phyloP scores from a whole-genome alignment of 2,329 filamentous ascomycete species.

The Sporothrix schenckii region DNA sequence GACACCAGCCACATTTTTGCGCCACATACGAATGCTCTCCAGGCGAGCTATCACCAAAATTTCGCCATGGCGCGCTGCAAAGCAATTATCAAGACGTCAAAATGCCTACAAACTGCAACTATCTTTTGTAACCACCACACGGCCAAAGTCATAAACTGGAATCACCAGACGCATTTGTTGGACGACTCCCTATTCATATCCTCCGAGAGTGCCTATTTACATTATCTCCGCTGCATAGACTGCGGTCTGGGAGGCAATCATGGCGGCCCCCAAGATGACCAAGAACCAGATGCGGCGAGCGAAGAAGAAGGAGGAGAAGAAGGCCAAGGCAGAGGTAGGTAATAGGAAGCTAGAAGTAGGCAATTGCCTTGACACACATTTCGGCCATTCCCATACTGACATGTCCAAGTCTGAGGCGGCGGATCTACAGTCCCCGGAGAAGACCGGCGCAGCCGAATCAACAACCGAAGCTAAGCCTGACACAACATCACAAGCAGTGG shows the following conservation, averaged over 20 bases:
- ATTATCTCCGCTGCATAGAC: conserved; percentile 4
- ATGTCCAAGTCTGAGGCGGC: neutral
- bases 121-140: neutral
- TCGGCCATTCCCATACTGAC: neutral
- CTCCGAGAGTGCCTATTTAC: neutral
- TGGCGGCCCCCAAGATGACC: conserved; percentile 73
- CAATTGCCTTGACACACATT: neutral
- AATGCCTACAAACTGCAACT: neutral
- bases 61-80: conserved; percentile 29
- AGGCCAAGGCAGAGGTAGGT: conserved; percentile 60
- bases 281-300: conserved; percentile 94
- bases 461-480: conserved; percentile 4
- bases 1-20: neutral
- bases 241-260: conserved; percentile 45
- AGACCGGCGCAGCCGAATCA: conserved; percentile 9
- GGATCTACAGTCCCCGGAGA: conserved; percentile 14
- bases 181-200: neutral
- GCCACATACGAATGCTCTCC: conserved; percentile 11
- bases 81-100: conserved; percentile 10
- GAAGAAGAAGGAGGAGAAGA: conserved; percentile 92
- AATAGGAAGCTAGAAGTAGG: conserved; percentile 1
- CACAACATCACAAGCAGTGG: neutral
- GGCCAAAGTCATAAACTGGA: neutral
- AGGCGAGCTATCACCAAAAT: conserved; percentile 30
- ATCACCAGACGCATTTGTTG: neutral